These are phyloP conservation scores for Trichoderma arundinaceum DNA, from an alignment of 2,329 filamentous ascomycete species.

Conservation along the genomic window DNA sequence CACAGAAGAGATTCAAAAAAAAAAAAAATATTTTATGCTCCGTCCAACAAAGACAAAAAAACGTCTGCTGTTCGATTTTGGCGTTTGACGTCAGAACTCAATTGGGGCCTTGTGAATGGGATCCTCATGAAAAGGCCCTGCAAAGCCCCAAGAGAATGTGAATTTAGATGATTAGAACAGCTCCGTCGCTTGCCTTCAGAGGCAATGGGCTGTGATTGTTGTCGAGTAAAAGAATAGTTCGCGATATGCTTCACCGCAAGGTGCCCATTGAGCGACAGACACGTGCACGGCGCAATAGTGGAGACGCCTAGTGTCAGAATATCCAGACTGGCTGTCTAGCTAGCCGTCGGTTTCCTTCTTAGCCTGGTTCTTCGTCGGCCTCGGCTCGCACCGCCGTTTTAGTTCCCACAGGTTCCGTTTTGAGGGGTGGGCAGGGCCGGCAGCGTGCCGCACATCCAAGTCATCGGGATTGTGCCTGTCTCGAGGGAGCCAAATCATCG, in stretches of 20 bases:
- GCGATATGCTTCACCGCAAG: constrained; percentile 31
- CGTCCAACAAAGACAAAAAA: constrained; percentile 7
- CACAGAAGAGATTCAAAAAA: neutral
- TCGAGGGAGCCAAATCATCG: constrained; percentile 19
- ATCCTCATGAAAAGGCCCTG: neutral
- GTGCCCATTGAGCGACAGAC: constrained; percentile 45
- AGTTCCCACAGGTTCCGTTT: constrained; percentile 33
- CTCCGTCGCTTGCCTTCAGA: neutral
- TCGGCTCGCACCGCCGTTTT: constrained; percentile 48
- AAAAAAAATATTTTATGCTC: constrained; percentile 11
- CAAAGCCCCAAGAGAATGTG: constrained; percentile 2
- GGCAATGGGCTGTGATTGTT: neutral
- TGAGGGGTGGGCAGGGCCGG: constrained; percentile 37
- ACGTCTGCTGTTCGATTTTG: neutral
- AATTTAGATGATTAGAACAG: constrained; percentile 4
- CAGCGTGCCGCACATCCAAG: constrained; percentile 35
- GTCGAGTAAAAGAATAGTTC: constrained; percentile 12
- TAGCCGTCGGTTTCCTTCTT: constrained; percentile 41
- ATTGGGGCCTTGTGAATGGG: constrained; percentile 14
- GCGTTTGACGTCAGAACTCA: neutral
- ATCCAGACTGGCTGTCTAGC: constrained; percentile 36
- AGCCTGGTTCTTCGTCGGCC: constrained; percentile 44
- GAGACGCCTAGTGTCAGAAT: constrained; percentile 34
- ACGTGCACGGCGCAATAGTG: constrained; percentile 42
- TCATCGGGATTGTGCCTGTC: constrained; percentile 15